Evolutionary conservation across 2,329 filamentous ascomycete species (phyloP).

Genomic region (Beauveria caledonica): DNA sequence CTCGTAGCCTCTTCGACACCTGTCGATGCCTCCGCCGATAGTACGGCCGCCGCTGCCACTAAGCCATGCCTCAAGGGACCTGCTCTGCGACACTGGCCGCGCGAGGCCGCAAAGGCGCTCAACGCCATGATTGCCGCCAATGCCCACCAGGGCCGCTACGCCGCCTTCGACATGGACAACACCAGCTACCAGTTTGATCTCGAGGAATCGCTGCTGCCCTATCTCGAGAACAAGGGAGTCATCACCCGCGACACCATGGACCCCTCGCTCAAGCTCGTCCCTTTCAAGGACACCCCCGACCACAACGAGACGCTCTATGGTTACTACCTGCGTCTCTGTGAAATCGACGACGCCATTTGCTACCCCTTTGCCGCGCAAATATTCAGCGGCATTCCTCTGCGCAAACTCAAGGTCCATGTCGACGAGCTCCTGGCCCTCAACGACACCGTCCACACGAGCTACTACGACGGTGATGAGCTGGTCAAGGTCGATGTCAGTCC

Average conservation of each 20-base stretch:
- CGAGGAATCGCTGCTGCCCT: conserved; percentile 36
- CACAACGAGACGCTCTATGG: conserved; percentile 35
- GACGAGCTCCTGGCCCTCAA: conserved; percentile 39
- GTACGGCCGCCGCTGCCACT: neutral
- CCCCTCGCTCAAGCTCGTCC: conserved; percentile 30
- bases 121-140: conserved; percentile 31
- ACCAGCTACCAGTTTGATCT: conserved; percentile 34
- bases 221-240: conserved; percentile 32
- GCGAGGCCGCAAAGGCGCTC: conserved; percentile 25
- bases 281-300: conserved; percentile 31
- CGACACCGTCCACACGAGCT: conserved; percentile 26
- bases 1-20: conserved; percentile 1
- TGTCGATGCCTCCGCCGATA: neutral
- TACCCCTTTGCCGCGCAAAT: conserved; percentile 36
- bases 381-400: conserved; percentile 33
- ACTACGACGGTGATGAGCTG: conserved; percentile 26
- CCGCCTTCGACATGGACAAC: conserved; percentile 39
- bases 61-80: conserved; percentile 14
- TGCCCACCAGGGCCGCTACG: conserved; percentile 29
- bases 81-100: conserved; percentile 27
- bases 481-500: conserved; percentile 22
- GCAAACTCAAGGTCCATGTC: conserved; percentile 36
- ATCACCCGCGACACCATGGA: conserved; percentile 33
- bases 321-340: conserved; percentile 37
- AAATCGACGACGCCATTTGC: conserved; percentile 32